A percentile compares a stretch with the other conserved stretches of the same genome.
Conservation (phyloP, 257 asterid genomes). For the Pogostemon cablin region DNA sequence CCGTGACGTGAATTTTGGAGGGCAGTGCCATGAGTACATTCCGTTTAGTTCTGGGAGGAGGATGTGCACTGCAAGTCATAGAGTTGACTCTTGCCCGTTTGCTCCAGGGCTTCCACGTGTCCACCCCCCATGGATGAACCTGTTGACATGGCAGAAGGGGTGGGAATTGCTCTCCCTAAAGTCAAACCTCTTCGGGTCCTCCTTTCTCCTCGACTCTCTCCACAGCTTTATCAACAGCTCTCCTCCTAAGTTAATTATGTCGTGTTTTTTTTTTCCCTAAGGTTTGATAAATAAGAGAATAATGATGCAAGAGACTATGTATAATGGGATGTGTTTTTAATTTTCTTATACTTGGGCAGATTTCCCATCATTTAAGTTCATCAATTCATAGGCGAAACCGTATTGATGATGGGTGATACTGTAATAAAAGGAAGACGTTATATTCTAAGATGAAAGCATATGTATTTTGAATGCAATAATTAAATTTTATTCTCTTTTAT, state of each 20-base stretch:
- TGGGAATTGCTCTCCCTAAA: slow-evolving; percentile 56
- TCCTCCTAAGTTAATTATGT: slow-evolving; percentile 1
- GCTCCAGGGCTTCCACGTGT: slow-evolving; percentile 52
- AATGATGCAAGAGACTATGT: too few relatives aligned
- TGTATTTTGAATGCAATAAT: too few relatives aligned
- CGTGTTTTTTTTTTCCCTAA: too few relatives aligned
- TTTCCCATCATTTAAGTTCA: too few relatives aligned
- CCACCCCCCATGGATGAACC: slow-evolving; percentile 31
- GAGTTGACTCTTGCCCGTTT: slow-evolving; percentile 50
- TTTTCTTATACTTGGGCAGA: too few relatives aligned
- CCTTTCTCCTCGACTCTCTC: slow-evolving; percentile 47
- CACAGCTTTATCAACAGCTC: slow-evolving; percentile 38
- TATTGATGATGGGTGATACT: too few relatives aligned
- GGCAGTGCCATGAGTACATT: slow-evolving; percentile 45
- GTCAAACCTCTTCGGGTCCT: slow-evolving; percentile 48
- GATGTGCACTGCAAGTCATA: slow-evolving; percentile 44
- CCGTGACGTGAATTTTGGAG: slow-evolving; percentile 28
- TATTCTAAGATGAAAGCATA: too few relatives aligned
- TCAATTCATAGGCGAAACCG: too few relatives aligned
- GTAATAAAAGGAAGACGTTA: too few relatives aligned
- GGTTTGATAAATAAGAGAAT: too few relatives aligned
- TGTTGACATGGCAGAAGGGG: slow-evolving; percentile 58
- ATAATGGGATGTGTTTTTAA: too few relatives aligned
- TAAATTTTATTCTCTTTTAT: too few relatives aligned
- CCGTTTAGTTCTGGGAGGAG: slow-evolving; percentile 61